Base-by-base conservation (phyloP, 2,329 filamentous ascomycete species). In the Aspergillus clavatus region DNA sequence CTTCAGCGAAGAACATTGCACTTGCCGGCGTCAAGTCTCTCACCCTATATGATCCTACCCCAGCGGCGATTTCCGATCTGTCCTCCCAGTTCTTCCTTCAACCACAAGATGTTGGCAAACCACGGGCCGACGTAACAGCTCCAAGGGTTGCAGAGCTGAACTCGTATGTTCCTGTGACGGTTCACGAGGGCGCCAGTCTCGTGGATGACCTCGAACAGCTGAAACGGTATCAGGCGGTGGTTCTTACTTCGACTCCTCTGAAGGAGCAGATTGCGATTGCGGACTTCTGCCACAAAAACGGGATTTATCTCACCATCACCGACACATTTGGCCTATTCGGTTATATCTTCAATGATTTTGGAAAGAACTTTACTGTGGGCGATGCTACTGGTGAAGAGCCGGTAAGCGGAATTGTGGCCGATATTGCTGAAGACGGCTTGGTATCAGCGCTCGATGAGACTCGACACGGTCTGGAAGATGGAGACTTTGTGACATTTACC, bases 51-150 rank as follows among this genome's bases (percentile, higher is more conserved):
- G 93, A 98, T 66, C 91, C 93, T 38, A 82, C 84, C 38, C 88
- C 88, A 33, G 86, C 87, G 43, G 78, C 83, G 56, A 86, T 96
- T 57, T 79, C 88, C 58, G 93, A 98, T 65, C 82, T 98, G 26
- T 97, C 93, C 31, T 87, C 93, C 35, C 93, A 98, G 70, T 98
- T 98, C 78, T 98, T 98, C 78, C 82, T 98, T 18, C 88, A 82
- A 46, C 78, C 83, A 14, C 81, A 84, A 60, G 93, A 98, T 66
- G 84, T 97, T 43, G 93, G 93, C 61, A 95, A 95, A 75, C 86
- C 89, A 4, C 84, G 93, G 64, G 93, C 91, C 54, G 77, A 83
- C 56, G 86, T 89, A 43, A 95, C 91, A 1, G 88, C 86, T 1
- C 91, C 93, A 7, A 84, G 89, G 41, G 86, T 98, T 22, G 87